phyloP scores from a whole-genome alignment of 495 filamentous ascomycete species.

The Friedmanniomyces endolithicus region DNA sequence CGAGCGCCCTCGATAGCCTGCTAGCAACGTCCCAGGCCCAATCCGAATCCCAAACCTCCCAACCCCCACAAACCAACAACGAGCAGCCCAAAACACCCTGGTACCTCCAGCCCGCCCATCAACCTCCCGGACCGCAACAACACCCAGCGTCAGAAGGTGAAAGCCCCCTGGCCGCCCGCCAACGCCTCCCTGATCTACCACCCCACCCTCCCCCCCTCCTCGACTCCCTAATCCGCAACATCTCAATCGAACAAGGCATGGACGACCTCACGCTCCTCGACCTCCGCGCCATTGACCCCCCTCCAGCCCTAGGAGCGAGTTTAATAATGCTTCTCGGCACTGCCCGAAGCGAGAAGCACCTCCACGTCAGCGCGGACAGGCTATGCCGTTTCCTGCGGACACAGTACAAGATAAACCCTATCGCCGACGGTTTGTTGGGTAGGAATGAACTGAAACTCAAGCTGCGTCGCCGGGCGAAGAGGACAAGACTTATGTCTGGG shows the following conservation, averaged over 20 bases:
- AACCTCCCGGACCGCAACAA: slow-evolving; percentile 25
- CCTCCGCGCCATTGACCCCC: slow-evolving; percentile 69
- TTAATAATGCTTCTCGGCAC: slow-evolving; percentile 91
- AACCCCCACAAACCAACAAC: background rate
- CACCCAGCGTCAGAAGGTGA: slow-evolving; percentile 33
- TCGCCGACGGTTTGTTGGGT: slow-evolving; percentile 79
- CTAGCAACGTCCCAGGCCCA: background rate
- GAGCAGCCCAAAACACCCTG: slow-evolving; percentile 45
- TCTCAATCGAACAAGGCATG: slow-evolving; percentile 70
- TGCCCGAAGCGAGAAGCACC: slow-evolving; percentile 80
- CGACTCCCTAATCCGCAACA: slow-evolving; percentile 57
- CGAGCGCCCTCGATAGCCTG: background rate
- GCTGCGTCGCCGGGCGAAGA: slow-evolving; percentile 62
- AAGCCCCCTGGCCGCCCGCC: slow-evolving; percentile 43
- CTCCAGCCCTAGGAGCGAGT: slow-evolving; percentile 73
- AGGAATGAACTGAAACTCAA: slow-evolving; percentile 85
- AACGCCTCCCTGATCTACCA: slow-evolving; percentile 66
- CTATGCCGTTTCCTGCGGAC: slow-evolving; percentile 74
- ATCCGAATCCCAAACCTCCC: too few relatives aligned
- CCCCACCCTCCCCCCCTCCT: slow-evolving; percentile 60
- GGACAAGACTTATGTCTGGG: slow-evolving; percentile 58
- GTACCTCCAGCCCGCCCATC: slow-evolving; percentile 66
- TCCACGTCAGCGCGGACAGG: slow-evolving; percentile 83
- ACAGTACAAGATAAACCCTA: slow-evolving; percentile 51
- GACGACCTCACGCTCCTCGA: slow-evolving; percentile 67